Base-by-base conservation (phyloP, 441 rosid species). In the Aquilaria agallochum region DNA sequence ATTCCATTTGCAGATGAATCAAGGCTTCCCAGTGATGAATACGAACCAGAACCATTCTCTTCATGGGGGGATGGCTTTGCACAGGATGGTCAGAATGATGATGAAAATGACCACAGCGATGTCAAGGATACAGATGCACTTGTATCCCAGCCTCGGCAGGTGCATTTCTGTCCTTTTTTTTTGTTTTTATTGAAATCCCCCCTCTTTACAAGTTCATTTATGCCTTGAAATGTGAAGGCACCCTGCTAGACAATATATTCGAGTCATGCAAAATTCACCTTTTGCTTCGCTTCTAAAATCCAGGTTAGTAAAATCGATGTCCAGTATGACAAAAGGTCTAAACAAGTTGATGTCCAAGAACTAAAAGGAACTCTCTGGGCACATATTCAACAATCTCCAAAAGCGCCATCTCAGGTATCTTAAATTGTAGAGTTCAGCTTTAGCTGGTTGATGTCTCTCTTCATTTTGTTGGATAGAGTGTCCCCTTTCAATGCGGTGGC, bases 81-180 rank as follows among this genome's bases (percentile, higher is more conserved):
- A 14, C 72, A 69, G 71, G 85, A 76, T 31, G 83, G 72, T 8
- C 78, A 68, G 31, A 72, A 73, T 70, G 87, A 84, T 53, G 74
- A 83, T 60, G 90, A 72, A 69, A 69, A 78, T 66, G 80, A 67
- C 56, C 80, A 74, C 59, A 81, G 87, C 49, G 96, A 87, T 77
- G 81, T 58, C 55, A 93, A 86, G 60, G 85, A 78, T 65, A 50
- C 78, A n/a, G 70, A 75, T 65, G 60, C 75, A 13, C 87, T 91
- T 47, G 92, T 94, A 63, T 83, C 96, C 70, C 92, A 84, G 70
- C 98, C 98, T 66, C 94, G 96, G 53, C 95, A 87, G 96, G 99
- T 91, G 66, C 27, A 59, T 31, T 56, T 72, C 55, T 45, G 13
- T 66, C 51, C 60, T 45, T 69, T 48, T 33, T 5, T 53, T 59